Evolutionary conservation across 2,329 filamentous ascomycete genomes (phyloP).

Genomic region (Parastagonospora avenae): DNA sequence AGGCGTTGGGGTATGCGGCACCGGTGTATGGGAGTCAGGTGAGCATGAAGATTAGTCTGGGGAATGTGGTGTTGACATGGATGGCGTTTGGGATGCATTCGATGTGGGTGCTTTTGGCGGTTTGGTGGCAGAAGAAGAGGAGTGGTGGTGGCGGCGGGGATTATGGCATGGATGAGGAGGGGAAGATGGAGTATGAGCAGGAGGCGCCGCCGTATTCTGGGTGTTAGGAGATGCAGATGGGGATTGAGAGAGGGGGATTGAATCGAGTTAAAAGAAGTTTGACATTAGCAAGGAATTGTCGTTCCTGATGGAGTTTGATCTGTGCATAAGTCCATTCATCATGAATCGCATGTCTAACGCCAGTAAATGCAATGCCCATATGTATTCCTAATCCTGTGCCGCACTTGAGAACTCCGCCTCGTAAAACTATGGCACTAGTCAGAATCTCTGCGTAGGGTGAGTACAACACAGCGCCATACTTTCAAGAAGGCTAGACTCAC

Average conservation of each 20-base stretch:
- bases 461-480: slow-evolving; percentile 23
- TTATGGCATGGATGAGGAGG: background rate
- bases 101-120: background rate
- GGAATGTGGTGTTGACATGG: slow-evolving; percentile 1
- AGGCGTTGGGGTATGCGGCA: background rate
- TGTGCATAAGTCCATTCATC: background rate
- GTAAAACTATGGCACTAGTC: slow-evolving; percentile 30
- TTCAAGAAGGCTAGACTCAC: slow-evolving; percentile 43
- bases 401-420: slow-evolving; percentile 33
- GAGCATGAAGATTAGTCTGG: background rate
- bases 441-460: slow-evolving; percentile 9
- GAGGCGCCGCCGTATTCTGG: background rate
- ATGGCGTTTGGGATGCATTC: background rate
- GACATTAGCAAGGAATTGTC: background rate
- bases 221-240: background rate
- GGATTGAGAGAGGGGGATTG: too few relatives aligned
- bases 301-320: background rate
- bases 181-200: background rate
- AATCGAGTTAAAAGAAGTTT: too few relatives aligned
- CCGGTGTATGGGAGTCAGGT: background rate
- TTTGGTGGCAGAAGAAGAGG: background rate
- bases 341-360: slow-evolving; percentile 10
- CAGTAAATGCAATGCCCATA: slow-evolving; percentile 10
- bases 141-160: background rate
- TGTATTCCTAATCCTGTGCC: slow-evolving; percentile 18